Conservation (phyloP, 768 basidiomycete genomes). For the Amanita jacksonii region DNA sequence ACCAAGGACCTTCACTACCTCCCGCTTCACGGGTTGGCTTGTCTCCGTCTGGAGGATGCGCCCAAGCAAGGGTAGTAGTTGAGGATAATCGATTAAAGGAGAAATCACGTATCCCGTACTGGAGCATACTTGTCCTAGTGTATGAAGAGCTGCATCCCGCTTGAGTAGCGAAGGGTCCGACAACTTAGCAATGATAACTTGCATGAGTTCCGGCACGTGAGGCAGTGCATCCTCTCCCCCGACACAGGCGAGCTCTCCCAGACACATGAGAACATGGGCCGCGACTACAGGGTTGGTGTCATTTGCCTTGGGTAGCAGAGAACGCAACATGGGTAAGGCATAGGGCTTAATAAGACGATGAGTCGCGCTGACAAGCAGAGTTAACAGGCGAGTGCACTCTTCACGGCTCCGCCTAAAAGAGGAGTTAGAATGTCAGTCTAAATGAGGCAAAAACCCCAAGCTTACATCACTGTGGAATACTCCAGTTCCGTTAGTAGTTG, state of each 20-base stretch:
- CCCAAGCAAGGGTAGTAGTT: constrained; percentile 78
- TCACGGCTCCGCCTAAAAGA: constrained; percentile 69
- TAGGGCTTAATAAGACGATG: constrained; percentile 94
- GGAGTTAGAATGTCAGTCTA: constrained; percentile 9
- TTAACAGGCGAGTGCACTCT: constrained; percentile 86
- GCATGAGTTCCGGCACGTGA: constrained; percentile 82
- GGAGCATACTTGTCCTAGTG: constrained; percentile 91
- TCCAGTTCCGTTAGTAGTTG: constrained; percentile 95
- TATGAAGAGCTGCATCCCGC: constrained; percentile 88
- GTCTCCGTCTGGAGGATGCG: constrained; percentile 79
- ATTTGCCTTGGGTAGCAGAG: constrained; percentile 81
- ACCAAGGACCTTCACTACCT: constrained; percentile 91
- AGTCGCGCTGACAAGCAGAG: constrained; percentile 82
- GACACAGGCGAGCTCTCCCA: constrained; percentile 88
- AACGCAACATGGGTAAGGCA: constrained; percentile 88
- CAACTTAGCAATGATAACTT: constrained; percentile 79
- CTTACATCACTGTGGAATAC: constrained; percentile 77
- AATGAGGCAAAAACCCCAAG: not conserved
- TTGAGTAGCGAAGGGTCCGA: constrained; percentile 85
- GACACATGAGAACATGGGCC: constrained; percentile 86
- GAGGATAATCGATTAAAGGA: constrained; percentile 86
- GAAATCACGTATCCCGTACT: constrained; percentile 93
- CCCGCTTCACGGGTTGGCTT: constrained; percentile 61
- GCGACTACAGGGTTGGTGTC: constrained; percentile 83
- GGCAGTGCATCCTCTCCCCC: constrained; percentile 86